Base-by-base conservation (phyloP, 768 basidiomycete genomes). In the Trametes cinnabarina region DNA sequence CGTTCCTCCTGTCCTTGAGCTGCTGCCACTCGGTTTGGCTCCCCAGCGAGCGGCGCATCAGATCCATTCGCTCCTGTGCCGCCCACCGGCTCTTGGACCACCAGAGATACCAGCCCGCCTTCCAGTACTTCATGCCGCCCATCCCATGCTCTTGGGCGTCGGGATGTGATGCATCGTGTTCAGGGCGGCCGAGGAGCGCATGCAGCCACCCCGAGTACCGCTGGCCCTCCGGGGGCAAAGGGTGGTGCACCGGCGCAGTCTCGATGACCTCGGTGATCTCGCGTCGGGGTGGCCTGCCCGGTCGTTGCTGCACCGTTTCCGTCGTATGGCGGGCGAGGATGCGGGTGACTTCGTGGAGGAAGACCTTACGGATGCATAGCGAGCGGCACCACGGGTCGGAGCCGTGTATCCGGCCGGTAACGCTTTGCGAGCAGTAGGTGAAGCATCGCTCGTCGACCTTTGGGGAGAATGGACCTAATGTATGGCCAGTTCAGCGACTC, bases 51-150 rank as follows among this genome's bases (percentile, higher is more conserved):
- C 75, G 67, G 63, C 76, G 77, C 88, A 91, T 90, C 47, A 77
- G 74, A 17, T 80, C 72, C 48, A 85, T 70, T 65, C 82, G 84
- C 66, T 86, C 81, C 61, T 79, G 74, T 8, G 79, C 76, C 11
- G 79, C 82, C 68, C 74, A 76, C 47, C 77, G 75, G 47, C 77
- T 83, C 52, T 75, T 76, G 15, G 81, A 80, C 49, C 82, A 79
- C 87, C 88, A 90, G 40, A 92, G 64, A 66, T 92, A 92, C 79
- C 81, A 87, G 4, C 89, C 88, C 64, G 85, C 82, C 55, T 88
- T 78, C 89, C 89, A 92, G 64, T 81, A 78, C 61, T 80, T 83
- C 40, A 73, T 75, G 20, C 80, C 74, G 22, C 55, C 19, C 23
- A 23, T 42, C 32, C 15, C 55, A 15, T 25, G 62, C 61, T 19